phyloP scores from a whole-genome alignment of 305 asterid genomes.

The Fraxinus nigra region DNA sequence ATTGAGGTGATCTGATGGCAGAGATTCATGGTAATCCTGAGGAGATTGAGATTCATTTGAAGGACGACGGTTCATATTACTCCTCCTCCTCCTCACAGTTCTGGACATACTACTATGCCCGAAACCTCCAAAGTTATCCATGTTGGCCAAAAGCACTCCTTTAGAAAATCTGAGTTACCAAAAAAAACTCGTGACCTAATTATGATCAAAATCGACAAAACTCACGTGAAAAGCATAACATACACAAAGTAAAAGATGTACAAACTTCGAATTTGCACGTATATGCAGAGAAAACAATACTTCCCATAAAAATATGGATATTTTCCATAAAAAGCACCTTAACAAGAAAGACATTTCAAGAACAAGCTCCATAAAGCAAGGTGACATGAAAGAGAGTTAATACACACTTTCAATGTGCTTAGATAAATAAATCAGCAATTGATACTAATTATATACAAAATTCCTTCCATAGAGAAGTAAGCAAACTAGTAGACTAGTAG shows the following conservation, averaged over 20 bases:
- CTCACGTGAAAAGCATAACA: not conserved
- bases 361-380: not conserved
- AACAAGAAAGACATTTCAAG: not conserved
- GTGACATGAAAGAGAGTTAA: not conserved
- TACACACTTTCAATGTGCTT: not conserved
- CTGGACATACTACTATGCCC: slow-evolving; percentile 28
- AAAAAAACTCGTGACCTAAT: not conserved
- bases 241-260: not conserved
- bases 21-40: slow-evolving; percentile 39
- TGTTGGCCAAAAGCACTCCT: slow-evolving; percentile 13
- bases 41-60: slow-evolving; percentile 44
- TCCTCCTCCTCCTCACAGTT: slow-evolving; percentile 54
- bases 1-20: slow-evolving; percentile 46
- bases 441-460: not conserved
- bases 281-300: not conserved
- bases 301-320: not conserved
- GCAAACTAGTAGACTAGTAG: not conserved
- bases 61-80: slow-evolving; percentile 54
- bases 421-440: not conserved
- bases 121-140: slow-evolving; percentile 50
- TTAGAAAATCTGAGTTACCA: not conserved
- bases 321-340: not conserved
- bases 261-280: not conserved
- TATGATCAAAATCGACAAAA: not conserved
- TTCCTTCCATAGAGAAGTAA: not conserved